Evolutionary conservation across 345 rosid species (phyloP).

Genomic region (Hevea brasiliensis): DNA sequence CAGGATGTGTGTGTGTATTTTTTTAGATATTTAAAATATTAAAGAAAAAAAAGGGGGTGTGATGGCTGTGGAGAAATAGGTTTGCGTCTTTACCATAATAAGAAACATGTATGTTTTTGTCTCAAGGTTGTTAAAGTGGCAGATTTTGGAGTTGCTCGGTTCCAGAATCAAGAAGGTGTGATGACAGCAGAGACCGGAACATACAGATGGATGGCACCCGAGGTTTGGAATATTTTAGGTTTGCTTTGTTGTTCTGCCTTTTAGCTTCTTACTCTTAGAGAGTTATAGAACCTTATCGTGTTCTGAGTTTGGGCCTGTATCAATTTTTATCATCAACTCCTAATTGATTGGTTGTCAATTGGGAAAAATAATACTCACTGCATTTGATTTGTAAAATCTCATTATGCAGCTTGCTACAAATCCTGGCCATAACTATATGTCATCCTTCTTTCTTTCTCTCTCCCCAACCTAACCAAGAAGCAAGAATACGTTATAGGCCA

Average conservation of each 20-base stretch:
- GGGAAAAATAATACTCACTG: neutral
- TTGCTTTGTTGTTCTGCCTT: conserved; percentile 5
- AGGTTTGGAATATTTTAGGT: conserved; percentile 43
- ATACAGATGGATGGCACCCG: conserved; percentile 92
- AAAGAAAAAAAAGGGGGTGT: neutral
- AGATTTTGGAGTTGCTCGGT: conserved; percentile 81
- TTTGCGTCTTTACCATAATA: neutral
- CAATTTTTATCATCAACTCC: conserved; percentile 1
- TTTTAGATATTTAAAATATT: neutral
- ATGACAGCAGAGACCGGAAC: conserved; percentile 89
- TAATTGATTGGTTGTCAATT: neutral
- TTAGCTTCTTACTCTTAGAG: neutral
- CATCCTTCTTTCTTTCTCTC: neutral
- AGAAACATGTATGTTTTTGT: conserved; percentile 15
- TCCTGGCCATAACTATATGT: neutral
- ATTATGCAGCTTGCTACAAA: neutral
- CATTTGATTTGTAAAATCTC: neutral
- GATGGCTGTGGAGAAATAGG: neutral
- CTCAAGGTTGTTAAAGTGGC: conserved; percentile 73
- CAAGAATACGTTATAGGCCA: too few relatives aligned
- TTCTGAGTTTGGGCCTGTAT: neutral
- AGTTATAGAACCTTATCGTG: neutral
- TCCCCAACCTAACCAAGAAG: neutral
- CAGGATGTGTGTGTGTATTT: neutral
- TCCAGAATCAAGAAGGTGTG: conserved; percentile 61